phyloP scores from a whole-genome alignment of 176 grass and related monocot species.

The Oryza nivara region DNA sequence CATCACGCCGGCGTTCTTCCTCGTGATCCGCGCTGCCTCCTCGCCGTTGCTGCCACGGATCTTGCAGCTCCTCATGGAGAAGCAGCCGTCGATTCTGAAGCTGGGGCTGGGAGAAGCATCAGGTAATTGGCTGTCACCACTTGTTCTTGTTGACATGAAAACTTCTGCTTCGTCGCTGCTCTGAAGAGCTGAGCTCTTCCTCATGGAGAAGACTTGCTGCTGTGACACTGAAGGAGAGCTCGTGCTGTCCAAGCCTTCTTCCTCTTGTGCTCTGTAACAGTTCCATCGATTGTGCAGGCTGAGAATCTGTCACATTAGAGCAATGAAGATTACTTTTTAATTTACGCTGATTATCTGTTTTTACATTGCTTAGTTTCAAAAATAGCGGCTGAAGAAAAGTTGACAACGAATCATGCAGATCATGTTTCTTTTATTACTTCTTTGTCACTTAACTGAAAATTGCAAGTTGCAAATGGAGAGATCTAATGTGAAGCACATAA shows the following conservation, averaged over 20 bases:
- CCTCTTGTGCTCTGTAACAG: slow-evolving; percentile 50
- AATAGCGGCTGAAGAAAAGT: background rate
- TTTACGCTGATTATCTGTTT: background rate
- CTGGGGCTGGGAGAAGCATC: slow-evolving; percentile 9
- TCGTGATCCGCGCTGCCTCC: slow-evolving; percentile 60
- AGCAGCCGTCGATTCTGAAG: slow-evolving; percentile 60
- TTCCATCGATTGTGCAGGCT: slow-evolving; percentile 91
- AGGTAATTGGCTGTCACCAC: slow-evolving; percentile 1
- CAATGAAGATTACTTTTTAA: background rate
- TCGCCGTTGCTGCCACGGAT: slow-evolving; percentile 49
- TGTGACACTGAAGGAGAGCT: background rate
- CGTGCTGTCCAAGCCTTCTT: slow-evolving; percentile 12
- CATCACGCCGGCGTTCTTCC: slow-evolving; percentile 44
- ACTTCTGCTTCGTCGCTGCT: slow-evolving; percentile 65
- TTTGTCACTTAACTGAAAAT: background rate
- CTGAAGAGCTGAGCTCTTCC: slow-evolving; percentile 55
- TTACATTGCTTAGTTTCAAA: slow-evolving; percentile 17
- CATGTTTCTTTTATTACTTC: background rate
- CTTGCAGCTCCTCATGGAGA: slow-evolving; percentile 72
- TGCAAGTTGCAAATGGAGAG: background rate
- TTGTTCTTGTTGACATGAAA: slow-evolving; percentile 29
- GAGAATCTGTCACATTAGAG: slow-evolving; percentile 49
- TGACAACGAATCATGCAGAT: background rate
- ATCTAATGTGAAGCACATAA: background rate
- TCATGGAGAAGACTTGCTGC: slow-evolving; percentile 62